Base-by-base conservation (phyloP, 306 rosid species). In the Hippophae gyantsensis region DNA sequence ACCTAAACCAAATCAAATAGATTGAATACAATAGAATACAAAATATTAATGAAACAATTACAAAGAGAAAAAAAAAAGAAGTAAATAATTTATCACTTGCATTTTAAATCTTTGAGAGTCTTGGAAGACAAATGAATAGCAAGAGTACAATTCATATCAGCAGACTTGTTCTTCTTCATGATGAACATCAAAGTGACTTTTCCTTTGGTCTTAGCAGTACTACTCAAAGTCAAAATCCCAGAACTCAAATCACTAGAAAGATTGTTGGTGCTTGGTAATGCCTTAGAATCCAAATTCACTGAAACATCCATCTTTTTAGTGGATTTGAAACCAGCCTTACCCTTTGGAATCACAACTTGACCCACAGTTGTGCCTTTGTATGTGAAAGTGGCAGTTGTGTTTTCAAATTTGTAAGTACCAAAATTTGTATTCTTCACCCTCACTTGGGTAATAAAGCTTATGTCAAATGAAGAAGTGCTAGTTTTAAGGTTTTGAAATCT, bases 381-480 rank as follows among this genome's bases (percentile, higher is more conserved):
- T 48, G 56, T 13, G 54, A 69, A 74, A 40, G 68, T 49, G 48
- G 26, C 43, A 5, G 10, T 26, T 56, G 67, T 54, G 53, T 41
- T 62, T 3, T 65, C 64, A 42, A 54, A 74, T 51, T 64, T 69
- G 49, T 50, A 74, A 12, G 68, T 54, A 1, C 79, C 79, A 42
- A 60, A 74, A 65, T 74, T 74, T 2, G 61, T 6, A 64, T 69
- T 74, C 52, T 54, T 48, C 7, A 74, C 57, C 56, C 71, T 43
- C 10, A 74, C 27, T 60, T 74, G 74, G n/a, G 75, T 42, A 10
- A 12, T 6, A 48, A 74, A 64, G 56, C 42, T 74, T 45, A 68
- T 47, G 27, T 74, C 63, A 14, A 74, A 68, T 6, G 66, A 68
- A 27, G 74, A 58, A 3, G 53, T 41, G 18, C n/a, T 43, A 2